phyloP scores from a whole-genome alignment of 2,329 filamentous ascomycete species.

The Talaromyces sp. region DNA sequence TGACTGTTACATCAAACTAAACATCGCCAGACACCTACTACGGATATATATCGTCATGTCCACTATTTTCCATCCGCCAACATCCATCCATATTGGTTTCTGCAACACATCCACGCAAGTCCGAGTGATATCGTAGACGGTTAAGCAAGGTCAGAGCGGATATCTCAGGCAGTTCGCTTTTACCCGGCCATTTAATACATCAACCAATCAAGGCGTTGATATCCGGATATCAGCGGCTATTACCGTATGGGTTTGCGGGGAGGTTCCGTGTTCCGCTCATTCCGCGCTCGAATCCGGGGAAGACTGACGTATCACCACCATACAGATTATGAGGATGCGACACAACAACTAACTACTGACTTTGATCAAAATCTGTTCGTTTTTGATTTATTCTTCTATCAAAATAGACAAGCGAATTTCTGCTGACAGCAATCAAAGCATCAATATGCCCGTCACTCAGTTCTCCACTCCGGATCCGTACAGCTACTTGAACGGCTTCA shows the following conservation, averaged over 20 bases:
- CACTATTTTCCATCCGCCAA: conserved; percentile 4
- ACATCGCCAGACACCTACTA: background rate
- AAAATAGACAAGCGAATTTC: no score
- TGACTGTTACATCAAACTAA: background rate
- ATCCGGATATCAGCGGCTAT: background rate
- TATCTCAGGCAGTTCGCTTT: conserved; percentile 6
- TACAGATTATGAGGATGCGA: no score
- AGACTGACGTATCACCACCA: background rate
- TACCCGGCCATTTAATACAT: background rate
- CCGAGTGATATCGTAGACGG: background rate
- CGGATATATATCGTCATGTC: conserved; percentile 3
- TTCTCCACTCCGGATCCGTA: conserved; percentile 65
- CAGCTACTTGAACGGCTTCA: conserved; percentile 73
- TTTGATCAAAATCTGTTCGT: background rate
- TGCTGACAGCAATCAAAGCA: background rate
- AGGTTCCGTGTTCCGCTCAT: background rate
- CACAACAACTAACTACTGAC: background rate
- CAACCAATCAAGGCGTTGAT: background rate
- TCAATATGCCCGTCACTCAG: conserved; percentile 58
- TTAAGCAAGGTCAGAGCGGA: conserved; percentile 6
- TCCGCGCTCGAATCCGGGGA: background rate
- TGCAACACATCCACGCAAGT: background rate
- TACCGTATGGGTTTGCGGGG: background rate
- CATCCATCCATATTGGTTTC: background rate
- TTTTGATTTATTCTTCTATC: no score